These are phyloP conservation scores for Candida neerlandica DNA, from an alignment of 1,139 yeast species.

Conservation along the genomic window DNA sequence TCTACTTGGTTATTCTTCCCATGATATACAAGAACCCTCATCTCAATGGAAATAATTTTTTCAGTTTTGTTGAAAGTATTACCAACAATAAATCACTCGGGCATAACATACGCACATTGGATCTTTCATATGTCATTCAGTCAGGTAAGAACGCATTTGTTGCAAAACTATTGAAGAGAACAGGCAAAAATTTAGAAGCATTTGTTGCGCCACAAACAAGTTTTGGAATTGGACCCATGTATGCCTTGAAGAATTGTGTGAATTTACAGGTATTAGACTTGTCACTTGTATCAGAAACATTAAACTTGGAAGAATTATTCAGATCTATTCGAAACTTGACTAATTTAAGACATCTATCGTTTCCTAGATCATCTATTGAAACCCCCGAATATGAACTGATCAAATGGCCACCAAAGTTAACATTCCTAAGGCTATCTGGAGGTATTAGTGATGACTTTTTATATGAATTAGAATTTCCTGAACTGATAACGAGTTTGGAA, in stretches of 20 bases:
- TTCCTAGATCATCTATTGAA: constrained; percentile 85
- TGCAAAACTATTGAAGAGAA: constrained; percentile 76
- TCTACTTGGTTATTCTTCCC: constrained; percentile 63
- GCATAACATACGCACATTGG: constrained; percentile 54
- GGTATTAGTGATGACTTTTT: constrained; percentile 86
- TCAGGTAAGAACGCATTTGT: constrained; percentile 93
- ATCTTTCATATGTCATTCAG: constrained; percentile 79
- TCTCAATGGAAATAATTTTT: constrained; percentile 68
- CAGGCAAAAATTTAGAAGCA: constrained; percentile 59
- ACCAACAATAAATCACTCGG: constrained; percentile 46
- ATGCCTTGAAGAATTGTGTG: constrained; percentile 72
- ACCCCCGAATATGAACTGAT: constrained; percentile 59
- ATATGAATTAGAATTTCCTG: constrained; percentile 65
- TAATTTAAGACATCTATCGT: constrained; percentile 71
- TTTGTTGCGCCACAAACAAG: constrained; percentile 95
- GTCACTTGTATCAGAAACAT: constrained; percentile 89
- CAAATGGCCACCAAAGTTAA: constrained; percentile 78
- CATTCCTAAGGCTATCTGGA: constrained; percentile 79
- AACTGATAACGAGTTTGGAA: constrained; percentile 68
- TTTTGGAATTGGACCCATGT: constrained; percentile 87
- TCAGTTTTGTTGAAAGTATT: constrained; percentile 71
- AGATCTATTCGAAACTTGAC: constrained; percentile 66
- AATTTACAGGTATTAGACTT: constrained; percentile 69
- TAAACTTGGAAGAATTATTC: constrained; percentile 78
- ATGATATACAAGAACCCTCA: constrained; percentile 64